phyloP scores from a whole-genome alignment of 2,329 filamentous ascomycete species.

The Torrubiella hemipterigena region DNA sequence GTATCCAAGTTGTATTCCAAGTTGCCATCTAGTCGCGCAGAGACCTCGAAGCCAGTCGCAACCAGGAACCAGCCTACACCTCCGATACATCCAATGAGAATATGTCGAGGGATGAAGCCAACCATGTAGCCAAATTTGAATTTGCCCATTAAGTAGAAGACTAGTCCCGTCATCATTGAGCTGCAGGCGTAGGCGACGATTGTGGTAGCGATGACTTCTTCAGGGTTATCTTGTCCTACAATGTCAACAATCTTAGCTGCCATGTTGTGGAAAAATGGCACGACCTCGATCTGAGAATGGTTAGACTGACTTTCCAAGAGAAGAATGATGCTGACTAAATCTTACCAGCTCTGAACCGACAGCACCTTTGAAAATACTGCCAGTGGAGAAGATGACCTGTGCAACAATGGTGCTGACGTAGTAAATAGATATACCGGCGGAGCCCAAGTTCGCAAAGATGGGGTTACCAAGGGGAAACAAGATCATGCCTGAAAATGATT shows the following conservation, averaged over 20 bases:
- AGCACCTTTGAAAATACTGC: conserved; percentile 80
- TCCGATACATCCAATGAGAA: conserved; percentile 92
- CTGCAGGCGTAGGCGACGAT: conserved; percentile 86
- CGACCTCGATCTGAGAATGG: conserved; percentile 67
- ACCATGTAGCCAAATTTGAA: conserved; percentile 86
- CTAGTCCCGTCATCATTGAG: conserved; percentile 77
- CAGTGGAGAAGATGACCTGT: conserved; percentile 77
- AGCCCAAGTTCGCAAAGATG: conserved; percentile 74
- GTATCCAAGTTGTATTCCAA: conserved; percentile 73
- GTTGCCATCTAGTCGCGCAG: conserved; percentile 74
- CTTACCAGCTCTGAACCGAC: conserved; percentile 84
- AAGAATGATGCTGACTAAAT: conserved; percentile 5
- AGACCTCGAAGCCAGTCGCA: conserved; percentile 86
- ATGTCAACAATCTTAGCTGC: conserved; percentile 70
- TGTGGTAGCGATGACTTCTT: conserved; percentile 85
- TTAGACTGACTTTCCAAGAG: conserved; percentile 1
- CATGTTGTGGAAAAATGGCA: conserved; percentile 99
- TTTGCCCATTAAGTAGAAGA: conserved; percentile 83
- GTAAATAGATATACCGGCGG: conserved; percentile 95
- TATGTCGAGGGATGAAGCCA: conserved; percentile 93
- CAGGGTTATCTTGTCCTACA: conserved; percentile 68
- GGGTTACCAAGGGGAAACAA: conserved; percentile 83
- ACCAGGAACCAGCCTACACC: conserved; percentile 94
- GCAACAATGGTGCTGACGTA: conserved; percentile 96
- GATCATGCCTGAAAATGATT: conserved; percentile 58